Conservation (phyloP, 495 filamentous ascomycete genomes). For the Aspergillus haitiensis region DNA sequence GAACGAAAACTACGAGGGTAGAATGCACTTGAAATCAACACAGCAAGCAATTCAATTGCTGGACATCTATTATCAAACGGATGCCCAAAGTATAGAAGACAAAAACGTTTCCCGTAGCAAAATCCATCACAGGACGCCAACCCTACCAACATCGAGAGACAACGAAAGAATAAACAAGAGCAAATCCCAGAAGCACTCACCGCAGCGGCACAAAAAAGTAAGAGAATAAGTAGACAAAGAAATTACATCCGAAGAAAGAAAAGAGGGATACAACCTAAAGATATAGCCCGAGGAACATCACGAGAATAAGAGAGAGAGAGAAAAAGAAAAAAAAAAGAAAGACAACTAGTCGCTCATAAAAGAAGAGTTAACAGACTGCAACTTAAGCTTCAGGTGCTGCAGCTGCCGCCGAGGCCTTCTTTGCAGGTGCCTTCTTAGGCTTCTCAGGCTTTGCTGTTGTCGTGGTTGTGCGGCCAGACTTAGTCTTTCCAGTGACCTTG, state of each 20-base stretch:
- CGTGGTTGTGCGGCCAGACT: slow-evolving; percentile 89
- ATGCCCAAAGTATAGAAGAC: slow-evolving; percentile 20
- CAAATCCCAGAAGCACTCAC: slow-evolving; percentile 36
- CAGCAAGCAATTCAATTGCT: slow-evolving; percentile 23
- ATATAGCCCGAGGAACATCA: slow-evolving; percentile 31
- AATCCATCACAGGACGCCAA: slow-evolving; percentile 49
- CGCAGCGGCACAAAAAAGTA: slow-evolving; percentile 18
- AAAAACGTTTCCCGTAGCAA: slow-evolving; percentile 38
- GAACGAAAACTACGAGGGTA: background rate
- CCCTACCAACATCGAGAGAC: slow-evolving; percentile 34
- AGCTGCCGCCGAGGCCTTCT: slow-evolving; percentile 36
- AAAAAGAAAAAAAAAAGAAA: slow-evolving; percentile 30
- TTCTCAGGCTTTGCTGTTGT: slow-evolving; percentile 62
- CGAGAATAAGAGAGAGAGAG: slow-evolving; percentile 34
- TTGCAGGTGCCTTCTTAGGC: slow-evolving; percentile 59
- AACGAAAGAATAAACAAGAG: slow-evolving; percentile 30
- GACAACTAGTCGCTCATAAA: slow-evolving; percentile 22
- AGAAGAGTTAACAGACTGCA: slow-evolving; percentile 10
- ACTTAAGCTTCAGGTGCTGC: slow-evolving; percentile 5
- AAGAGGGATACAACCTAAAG: slow-evolving; percentile 30
- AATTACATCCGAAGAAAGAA: slow-evolving; percentile 32
- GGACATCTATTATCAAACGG: slow-evolving; percentile 17
- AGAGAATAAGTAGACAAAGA: slow-evolving; percentile 25
- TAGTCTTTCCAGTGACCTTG: slow-evolving; percentile 78
- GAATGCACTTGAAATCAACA: background rate